Conservation (phyloP, 2,329 filamentous ascomycete species). For the Aspergillaceae sp. region DNA sequence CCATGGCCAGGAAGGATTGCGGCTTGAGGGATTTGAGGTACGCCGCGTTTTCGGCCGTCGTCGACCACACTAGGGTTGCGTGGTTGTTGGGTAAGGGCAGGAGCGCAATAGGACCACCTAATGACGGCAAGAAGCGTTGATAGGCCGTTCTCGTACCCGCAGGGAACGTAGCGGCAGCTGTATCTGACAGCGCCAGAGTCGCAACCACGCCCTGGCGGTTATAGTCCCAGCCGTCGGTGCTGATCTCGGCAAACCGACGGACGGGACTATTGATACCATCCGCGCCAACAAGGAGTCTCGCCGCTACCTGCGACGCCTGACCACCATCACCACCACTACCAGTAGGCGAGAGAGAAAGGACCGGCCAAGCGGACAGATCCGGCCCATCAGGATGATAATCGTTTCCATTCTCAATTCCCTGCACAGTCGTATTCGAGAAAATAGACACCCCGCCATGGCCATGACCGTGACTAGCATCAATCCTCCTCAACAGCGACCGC, state of each 20-base stretch:
- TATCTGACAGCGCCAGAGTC: slow-evolving; percentile 61
- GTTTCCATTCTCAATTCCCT: slow-evolving; percentile 67
- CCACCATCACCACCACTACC: slow-evolving; percentile 21
- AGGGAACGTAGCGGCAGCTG: slow-evolving; percentile 20
- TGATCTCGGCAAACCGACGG: slow-evolving; percentile 76
- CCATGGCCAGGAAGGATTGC: slow-evolving; percentile 70
- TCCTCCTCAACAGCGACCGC: slow-evolving; percentile 61
- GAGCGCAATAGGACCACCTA: slow-evolving; percentile 73
- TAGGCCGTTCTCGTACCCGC: slow-evolving; percentile 65
- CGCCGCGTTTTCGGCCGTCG: slow-evolving; percentile 69
- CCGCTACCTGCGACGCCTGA: slow-evolving; percentile 53
- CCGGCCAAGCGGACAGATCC: slow-evolving; percentile 79
- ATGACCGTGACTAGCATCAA: slow-evolving; percentile 56
- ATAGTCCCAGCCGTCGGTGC: slow-evolving; percentile 88
- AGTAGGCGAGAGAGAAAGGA: slow-evolving; percentile 62
- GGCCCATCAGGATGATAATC: slow-evolving; percentile 56
- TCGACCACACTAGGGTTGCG: slow-evolving; percentile 90
- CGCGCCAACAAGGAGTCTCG: slow-evolving; percentile 80
- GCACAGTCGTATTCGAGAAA: slow-evolving; percentile 69
- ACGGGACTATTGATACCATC: slow-evolving; percentile 95
- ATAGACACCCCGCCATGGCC: slow-evolving; percentile 46
- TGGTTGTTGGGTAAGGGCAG: slow-evolving; percentile 77
- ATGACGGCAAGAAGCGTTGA: slow-evolving; percentile 83
- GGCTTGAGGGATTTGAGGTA: slow-evolving; percentile 66
- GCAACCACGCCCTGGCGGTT: slow-evolving; percentile 83